Evolutionary conservation across 1,284 basidiomycete genomes (phyloP).

Genomic region (Cryptococcus floricola): DNA sequence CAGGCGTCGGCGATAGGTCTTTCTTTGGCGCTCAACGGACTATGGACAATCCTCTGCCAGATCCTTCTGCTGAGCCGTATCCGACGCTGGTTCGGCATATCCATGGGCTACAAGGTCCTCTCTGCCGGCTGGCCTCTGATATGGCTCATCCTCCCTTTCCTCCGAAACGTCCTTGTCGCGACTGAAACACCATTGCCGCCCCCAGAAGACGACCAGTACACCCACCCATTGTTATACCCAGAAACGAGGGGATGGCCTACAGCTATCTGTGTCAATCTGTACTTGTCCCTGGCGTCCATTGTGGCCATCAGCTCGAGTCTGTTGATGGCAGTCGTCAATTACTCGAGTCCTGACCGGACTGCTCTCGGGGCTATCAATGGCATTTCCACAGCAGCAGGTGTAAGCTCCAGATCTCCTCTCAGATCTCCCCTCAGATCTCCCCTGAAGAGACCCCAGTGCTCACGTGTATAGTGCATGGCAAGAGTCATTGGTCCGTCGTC

Average conservation of each 20-base stretch:
- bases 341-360: conserved; percentile 35
- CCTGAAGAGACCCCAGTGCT: neutral
- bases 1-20: conserved; percentile 41
- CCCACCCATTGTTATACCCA: conserved; percentile 9
- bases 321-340: conserved; percentile 44
- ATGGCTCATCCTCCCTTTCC: conserved; percentile 36
- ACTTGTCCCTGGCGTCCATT: conserved; percentile 35
- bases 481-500: conserved; percentile 42
- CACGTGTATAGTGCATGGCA: conserved; percentile 29
- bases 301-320: conserved; percentile 31
- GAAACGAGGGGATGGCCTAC: conserved; percentile 29
- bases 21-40: conserved; percentile 41
- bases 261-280: conserved; percentile 32
- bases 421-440: too few species aligned
- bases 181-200: conserved; percentile 25
- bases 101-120: conserved; percentile 33
- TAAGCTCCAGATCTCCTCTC: conserved; percentile 4
- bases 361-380: conserved; percentile 47
- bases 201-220: neutral
- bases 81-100: conserved; percentile 32
- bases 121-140: conserved; percentile 38
- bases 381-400: conserved; percentile 37
- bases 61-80: conserved; percentile 40
- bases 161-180: conserved; percentile 29
- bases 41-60: conserved; percentile 44